Evolutionary conservation across 129 eudicot species (phyloP).

Genomic region (Smallanthus sonchifolius): DNA sequence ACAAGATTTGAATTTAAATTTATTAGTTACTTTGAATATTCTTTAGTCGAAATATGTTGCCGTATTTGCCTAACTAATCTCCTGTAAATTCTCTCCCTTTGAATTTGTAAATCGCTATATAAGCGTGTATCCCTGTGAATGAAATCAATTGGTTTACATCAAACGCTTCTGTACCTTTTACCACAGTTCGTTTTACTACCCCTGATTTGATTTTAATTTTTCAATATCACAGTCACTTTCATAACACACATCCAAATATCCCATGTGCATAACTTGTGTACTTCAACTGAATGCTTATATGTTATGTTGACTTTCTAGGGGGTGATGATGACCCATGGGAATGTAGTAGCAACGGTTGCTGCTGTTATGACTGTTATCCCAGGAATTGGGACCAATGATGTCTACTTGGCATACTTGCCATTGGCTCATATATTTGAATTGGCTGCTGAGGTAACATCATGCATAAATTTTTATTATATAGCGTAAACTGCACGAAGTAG

Average conservation of each 20-base stretch:
- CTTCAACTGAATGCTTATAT: neutral
- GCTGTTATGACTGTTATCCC: constrained; percentile 90
- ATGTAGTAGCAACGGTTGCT: constrained; percentile 91
- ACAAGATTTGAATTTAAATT: no score
- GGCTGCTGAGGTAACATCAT: constrained; percentile 82
- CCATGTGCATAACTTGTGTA: neutral
- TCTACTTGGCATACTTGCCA: constrained; percentile 86
- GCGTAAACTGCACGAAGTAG: neutral
- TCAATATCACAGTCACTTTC: neutral
- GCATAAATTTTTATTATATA: neutral
- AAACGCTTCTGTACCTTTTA: neutral
- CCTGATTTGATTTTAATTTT: neutral
- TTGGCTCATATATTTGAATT: constrained; percentile 93
- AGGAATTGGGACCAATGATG: constrained; percentile 56
- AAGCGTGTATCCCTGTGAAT: no score
- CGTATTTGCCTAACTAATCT: no score
- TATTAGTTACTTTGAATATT: no score
- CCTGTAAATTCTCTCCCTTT: no score
- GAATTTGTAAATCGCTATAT: no score
- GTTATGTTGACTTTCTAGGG: constrained; percentile 49
- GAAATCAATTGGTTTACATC: neutral
- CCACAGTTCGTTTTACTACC: neutral
- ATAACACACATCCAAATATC: neutral
- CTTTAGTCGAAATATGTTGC: no score
- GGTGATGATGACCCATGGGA: constrained; percentile 97